Conservation (phyloP, 352 stramenopile species). For the Pythium apleroticum region DNA sequence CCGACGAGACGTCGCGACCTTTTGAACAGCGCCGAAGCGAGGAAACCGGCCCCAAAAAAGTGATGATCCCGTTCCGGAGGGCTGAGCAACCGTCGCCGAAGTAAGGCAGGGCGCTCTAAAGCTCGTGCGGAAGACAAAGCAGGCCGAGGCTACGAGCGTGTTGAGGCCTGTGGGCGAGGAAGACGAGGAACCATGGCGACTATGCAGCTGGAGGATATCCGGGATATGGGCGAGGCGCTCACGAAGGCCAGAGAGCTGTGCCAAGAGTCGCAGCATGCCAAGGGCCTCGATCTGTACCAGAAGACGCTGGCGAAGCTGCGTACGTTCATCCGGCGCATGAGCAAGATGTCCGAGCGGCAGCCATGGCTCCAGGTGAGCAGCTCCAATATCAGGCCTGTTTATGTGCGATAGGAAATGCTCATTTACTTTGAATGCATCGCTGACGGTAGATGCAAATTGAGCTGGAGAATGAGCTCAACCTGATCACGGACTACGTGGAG, state of each 20-base stretch:
- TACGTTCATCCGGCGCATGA: slow-evolving; percentile 67
- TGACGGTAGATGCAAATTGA: slow-evolving; percentile 71
- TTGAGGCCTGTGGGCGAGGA: neutral
- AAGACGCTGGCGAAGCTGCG: slow-evolving; percentile 55
- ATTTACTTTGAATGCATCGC: neutral
- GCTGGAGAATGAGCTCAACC: slow-evolving; percentile 73
- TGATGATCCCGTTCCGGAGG: neutral
- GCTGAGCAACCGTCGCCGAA: neutral
- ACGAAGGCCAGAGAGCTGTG: slow-evolving; percentile 59
- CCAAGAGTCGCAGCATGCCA: slow-evolving; percentile 62
- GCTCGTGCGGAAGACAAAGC: neutral
- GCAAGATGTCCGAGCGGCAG: slow-evolving; percentile 73
- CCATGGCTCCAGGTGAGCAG: slow-evolving; percentile 66
- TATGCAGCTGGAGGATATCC: slow-evolving; percentile 66
- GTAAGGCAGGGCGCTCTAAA: neutral
- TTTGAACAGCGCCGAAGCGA: neutral
- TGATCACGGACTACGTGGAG: slow-evolving; percentile 80
- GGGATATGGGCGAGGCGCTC: slow-evolving; percentile 65
- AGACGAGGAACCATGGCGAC: slow-evolving; percentile 26
- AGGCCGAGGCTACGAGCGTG: neutral
- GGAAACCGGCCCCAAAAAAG: neutral
- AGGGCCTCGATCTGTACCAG: slow-evolving; percentile 57
- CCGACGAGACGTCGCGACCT: neutral
- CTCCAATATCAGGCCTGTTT: slow-evolving; percentile 1
- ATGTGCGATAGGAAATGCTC: slow-evolving; percentile 5